A percentile compares a stretch with the other conserved stretches of the same genome.
Evolutionary conservation across 352 stramenopile genomes (phyloP).

Genomic region (Phytopythium delawarense): DNA sequence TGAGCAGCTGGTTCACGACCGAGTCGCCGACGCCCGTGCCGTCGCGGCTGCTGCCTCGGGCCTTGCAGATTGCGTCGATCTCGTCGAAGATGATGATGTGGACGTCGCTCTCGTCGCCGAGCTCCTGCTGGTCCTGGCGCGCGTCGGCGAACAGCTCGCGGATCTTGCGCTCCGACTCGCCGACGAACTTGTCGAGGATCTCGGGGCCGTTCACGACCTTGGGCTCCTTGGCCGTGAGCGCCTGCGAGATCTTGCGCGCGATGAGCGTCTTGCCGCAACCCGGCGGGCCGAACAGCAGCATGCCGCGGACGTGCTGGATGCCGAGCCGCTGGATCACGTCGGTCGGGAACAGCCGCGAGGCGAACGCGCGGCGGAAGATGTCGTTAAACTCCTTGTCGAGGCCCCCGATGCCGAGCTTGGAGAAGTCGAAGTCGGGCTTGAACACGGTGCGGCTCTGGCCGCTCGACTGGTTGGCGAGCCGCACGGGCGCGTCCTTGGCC

Average conservation of each 20-base stretch:
- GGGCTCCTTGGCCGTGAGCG: slow-evolving; percentile 93
- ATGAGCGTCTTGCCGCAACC: slow-evolving; percentile 98
- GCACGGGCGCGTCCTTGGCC: slow-evolving; percentile 65
- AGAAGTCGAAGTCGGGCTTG: slow-evolving; percentile 97
- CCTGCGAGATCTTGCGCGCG: slow-evolving; percentile 95
- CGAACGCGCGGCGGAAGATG: slow-evolving; percentile 99
- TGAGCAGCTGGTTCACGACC: slow-evolving; percentile 99
- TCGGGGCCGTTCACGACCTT: slow-evolving; percentile 99
- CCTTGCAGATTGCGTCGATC: slow-evolving; percentile 99
- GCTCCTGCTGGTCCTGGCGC: slow-evolving; percentile 78
- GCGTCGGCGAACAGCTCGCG: slow-evolving; percentile 97
- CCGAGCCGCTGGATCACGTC: slow-evolving; percentile 96
- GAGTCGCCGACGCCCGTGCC: slow-evolving; percentile 96
- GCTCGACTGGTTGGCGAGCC: slow-evolving; percentile 74
- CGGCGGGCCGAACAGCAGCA: slow-evolving; percentile 83
- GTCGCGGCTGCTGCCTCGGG: slow-evolving; percentile 90
- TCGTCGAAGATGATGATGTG: slow-evolving; percentile 99
- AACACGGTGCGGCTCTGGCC: slow-evolving; percentile 88
- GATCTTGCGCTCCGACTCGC: slow-evolving; percentile 98
- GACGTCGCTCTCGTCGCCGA: slow-evolving; percentile 96
- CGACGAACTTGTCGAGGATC: slow-evolving; percentile 99
- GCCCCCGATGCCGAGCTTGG: slow-evolving; percentile 98
- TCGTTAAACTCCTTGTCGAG: slow-evolving; percentile 99
- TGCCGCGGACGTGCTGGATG: slow-evolving; percentile 98
- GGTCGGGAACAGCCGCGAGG: slow-evolving; percentile 95